Evolutionary conservation across 2,329 filamentous ascomycete species (phyloP).

Genomic region (Lasiodiplodia hormozganensis): DNA sequence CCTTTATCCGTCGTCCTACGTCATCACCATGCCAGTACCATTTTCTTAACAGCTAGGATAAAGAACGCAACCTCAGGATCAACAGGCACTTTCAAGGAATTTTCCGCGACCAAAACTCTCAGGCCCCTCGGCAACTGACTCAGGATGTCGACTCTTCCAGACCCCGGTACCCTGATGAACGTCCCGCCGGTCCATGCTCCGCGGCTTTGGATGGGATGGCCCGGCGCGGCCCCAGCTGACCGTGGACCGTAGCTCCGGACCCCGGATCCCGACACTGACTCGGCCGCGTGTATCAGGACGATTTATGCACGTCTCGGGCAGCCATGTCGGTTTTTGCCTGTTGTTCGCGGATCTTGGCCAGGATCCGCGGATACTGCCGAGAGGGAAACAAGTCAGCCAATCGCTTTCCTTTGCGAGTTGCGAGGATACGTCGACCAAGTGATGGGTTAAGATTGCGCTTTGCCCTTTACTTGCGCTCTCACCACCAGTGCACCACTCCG

Average conservation of each 20-base stretch:
- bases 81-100: slow-evolving; percentile 11
- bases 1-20: slow-evolving; percentile 20
- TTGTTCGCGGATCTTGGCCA: slow-evolving; percentile 51
- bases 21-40: slow-evolving; percentile 20
- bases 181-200: slow-evolving; percentile 19
- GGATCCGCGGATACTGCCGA: slow-evolving; percentile 52
- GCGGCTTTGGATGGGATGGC: slow-evolving; percentile 21
- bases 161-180: slow-evolving; percentile 21
- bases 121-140: slow-evolving; percentile 19
- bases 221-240: slow-evolving; percentile 27
- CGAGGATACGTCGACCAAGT: slow-evolving; percentile 9
- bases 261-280: slow-evolving; percentile 27
- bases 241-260: slow-evolving; percentile 26
- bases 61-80: slow-evolving; percentile 17
- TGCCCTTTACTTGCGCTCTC: slow-evolving; percentile 15
- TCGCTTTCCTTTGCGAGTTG: background rate
- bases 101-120: slow-evolving; percentile 14
- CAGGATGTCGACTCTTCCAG: slow-evolving; percentile 19
- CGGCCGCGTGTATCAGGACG: slow-evolving; percentile 22
- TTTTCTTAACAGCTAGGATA: slow-evolving; percentile 20
- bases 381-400: slow-evolving; percentile 4
- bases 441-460: slow-evolving; percentile 22
- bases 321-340: slow-evolving; percentile 35
- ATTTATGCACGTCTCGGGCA: slow-evolving; percentile 20
- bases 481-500: slow-evolving; percentile 23